Conservation (phyloP, 331 rosid species). For the Stylosanthes scabra region DNA sequence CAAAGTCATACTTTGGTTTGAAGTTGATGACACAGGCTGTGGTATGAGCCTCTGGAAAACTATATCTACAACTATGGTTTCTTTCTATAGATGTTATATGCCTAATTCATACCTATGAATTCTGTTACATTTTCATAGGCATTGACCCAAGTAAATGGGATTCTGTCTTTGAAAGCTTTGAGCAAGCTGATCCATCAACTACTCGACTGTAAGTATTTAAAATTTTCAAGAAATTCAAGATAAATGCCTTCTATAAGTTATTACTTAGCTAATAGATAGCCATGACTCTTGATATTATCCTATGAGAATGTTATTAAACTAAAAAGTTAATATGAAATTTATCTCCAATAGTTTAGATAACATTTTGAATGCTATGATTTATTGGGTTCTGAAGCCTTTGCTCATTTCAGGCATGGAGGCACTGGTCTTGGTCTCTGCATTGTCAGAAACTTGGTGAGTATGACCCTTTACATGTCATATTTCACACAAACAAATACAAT, state of each 20-base stretch:
- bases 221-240: conserved; percentile 19
- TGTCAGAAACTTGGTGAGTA: conserved; percentile 92
- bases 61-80: background rate
- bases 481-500: conserved; percentile 34
- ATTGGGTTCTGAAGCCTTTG: conserved; percentile 28
- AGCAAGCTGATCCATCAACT: conserved; percentile 99
- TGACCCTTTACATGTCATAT: conserved; percentile 20
- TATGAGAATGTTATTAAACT: conserved; percentile 14
- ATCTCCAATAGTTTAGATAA: conserved; percentile 24
- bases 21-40: conserved; percentile 95
- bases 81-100: conserved; percentile 7
- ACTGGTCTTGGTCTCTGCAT: conserved; percentile 99
- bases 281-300: conserved; percentile 18
- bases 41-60: conserved; percentile 62
- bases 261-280: conserved; percentile 4
- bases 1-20: conserved; percentile 89
- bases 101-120: conserved; percentile 6
- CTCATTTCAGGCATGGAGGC: conserved; percentile 94
- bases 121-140: conserved; percentile 48
- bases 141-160: conserved; percentile 98
- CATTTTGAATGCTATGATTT: conserved; percentile 30
- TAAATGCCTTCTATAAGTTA: background rate
- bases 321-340: conserved; percentile 20
- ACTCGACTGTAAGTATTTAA: conserved; percentile 82
- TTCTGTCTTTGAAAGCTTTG: conserved; percentile 97